Evolutionary conservation across 2,329 filamentous ascomycete genomes (phyloP).

Genomic region (Trematosphaeria pertusa): DNA sequence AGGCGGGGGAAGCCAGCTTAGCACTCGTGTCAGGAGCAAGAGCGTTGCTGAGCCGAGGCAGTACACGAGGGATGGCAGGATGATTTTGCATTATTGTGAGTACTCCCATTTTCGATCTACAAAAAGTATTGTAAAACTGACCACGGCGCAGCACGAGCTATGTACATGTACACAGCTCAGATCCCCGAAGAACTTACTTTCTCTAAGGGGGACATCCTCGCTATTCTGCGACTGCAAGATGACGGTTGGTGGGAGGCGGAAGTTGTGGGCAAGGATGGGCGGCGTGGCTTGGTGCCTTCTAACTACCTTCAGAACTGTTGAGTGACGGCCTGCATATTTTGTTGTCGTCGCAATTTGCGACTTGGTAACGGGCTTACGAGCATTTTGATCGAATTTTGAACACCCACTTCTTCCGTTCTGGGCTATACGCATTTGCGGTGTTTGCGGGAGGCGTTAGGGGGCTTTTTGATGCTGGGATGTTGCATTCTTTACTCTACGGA

Average conservation of each 20-base stretch:
- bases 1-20: conserved; percentile 42
- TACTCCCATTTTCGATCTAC: conserved; percentile 26
- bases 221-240: conserved; percentile 88
- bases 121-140: too few relatives aligned
- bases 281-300: conserved; percentile 68
- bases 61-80: conserved; percentile 83
- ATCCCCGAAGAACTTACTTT: conserved; percentile 96
- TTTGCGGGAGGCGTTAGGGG: too few relatives aligned
- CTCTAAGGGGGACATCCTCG: conserved; percentile 87
- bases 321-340: not conserved
- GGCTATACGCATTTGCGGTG: too few relatives aligned
- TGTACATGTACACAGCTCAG: conserved; percentile 93
- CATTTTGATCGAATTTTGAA: not conserved
- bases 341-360: not conserved
- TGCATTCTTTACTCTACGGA: too few relatives aligned
- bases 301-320: conserved; percentile 70
- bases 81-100: conserved; percentile 94
- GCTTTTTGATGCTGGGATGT: too few relatives aligned
- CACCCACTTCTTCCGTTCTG: not conserved
- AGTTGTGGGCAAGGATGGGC: conserved; percentile 70
- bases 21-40: conserved; percentile 70
- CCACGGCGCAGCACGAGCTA: conserved; percentile 73
- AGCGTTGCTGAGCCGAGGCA: conserved; percentile 87
- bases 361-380: not conserved
- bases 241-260: conserved; percentile 99